Evolutionary conservation across 2,329 filamentous ascomycete genomes (phyloP), one percentile per base, ranked within the genome.

Genomic region (Phyllosticta citriasiana): DNA sequence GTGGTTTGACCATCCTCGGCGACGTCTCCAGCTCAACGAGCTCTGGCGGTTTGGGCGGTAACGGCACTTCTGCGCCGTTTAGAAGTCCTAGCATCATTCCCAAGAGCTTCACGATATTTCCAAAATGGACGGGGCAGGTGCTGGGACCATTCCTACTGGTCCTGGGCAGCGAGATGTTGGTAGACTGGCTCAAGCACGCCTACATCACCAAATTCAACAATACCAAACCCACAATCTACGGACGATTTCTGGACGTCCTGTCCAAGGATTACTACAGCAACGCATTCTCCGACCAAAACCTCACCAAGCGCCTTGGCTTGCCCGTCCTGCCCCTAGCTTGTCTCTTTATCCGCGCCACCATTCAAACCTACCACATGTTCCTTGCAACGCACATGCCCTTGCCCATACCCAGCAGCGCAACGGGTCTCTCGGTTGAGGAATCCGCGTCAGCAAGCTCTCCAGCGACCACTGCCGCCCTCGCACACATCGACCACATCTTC

Each of bases 191-290:
- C 73, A 99, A 99, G 74, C 95, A 99, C 71, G 91, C 91, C 24
- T 99, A 97, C 72, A 95, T 99, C 72, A 92, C 87, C 71, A 99
- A 99, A 72, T 99, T 99, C 78, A 99, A 99, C 79, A 96, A 96
- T 68, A 91, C 92, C 66, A 93, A 94, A 65, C 94, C 94, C 2
- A 84, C 83, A 6, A 88, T 99, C 61, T 99, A 99, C 73, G 84
- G 85, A 58, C 85, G 91, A 25, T 96, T 94, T 71, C 82, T 97
- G 16, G 95, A 99, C 70, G 89, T 99, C 4, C 78, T 99, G 7
- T 92, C 91, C 66, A 97, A 97, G 73, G 94, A 99, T 73, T 99
- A 99, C 75, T 99, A 99, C 72, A 93, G 91, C 0, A 93, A 97
- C 86, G 93, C 93, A 2, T 99, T 99, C 70, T 86, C 87, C 12